Base-by-base conservation (phyloP, 345 rosid species). In the Mangifera indica region DNA sequence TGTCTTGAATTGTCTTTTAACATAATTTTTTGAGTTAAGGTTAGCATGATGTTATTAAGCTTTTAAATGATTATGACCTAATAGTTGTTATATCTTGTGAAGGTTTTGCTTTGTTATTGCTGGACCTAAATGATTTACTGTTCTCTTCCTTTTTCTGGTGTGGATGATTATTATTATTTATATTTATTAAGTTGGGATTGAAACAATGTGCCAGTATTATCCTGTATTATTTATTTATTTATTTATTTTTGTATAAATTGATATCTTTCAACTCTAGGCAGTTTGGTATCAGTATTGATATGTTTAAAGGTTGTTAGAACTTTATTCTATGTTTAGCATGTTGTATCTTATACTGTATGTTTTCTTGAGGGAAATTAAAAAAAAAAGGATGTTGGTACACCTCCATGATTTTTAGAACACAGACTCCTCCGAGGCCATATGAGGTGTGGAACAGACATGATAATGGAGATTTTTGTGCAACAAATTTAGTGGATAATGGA, bases 1-100 rank as follows among this genome's bases (percentile, higher is more conserved):
- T 60, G 72, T 52, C 63, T 70, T 54, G 12, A 32, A 7, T 12
- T 9, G n/a, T 51, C 9, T 70, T 61, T 53, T 77, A 24, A 63
- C 11, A 13, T 71, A 4, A n/a, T 25, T 37, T 15, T 51, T 44
- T 12, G 52, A 37, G n/a, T 15, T 13, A 5, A 52, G 57, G 7
- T 60, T 32, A 17, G 42, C 29, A 26, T 70, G 9, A 21, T 52
- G 25, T n/a, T 10, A 56, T 65, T 42, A 25, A 37, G 26, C 4
- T 13, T 64, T 60, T 22, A 63, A 44, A n/a, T 22, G 7, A 37
- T 49, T 64, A 53, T 25, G 24, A 37, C 40, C 34, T 48, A 29
- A 6, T 37, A 25, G 63, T 53, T 56, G 37, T n/a, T 63, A 59
- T n/a, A 59, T 76, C 60, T 48, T 57, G 17, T 62, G 49, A 40